Evolutionary conservation across 495 filamentous ascomycete genomes (phyloP), one percentile per base, ranked within the genome.

Genomic region (Penicillium pancosmium): DNA sequence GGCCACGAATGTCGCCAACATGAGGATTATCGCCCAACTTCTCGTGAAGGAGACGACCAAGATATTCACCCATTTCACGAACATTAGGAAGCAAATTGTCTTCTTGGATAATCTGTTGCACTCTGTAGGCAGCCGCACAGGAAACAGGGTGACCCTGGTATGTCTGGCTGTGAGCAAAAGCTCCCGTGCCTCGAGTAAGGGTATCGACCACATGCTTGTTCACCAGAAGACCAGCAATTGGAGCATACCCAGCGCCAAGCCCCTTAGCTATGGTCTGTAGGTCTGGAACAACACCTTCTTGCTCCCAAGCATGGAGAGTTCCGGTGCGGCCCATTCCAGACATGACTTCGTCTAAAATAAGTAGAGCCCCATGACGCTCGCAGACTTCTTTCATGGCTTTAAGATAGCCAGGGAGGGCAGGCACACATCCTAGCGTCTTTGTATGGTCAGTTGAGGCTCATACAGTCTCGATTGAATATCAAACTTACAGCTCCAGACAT

Each of bases 341-440:
- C 89, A 93, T 92, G 31, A 91, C 82, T 59, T 93, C 90, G 56
- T 93, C 90, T 8, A 90, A 71, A 46, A 92, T 86, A 23, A 91
- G 74, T 2, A 92, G 78, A 0, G 84, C 85, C 34, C 86, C 88
- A 62, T 90, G 77, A 55, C 81, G 81, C 33, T 84, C 71, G 66
- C 88, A 91, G 7, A 93, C 64, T 5, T 70, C 67, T 66, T 80
- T 80, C 73, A 91, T 83, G 35, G 84, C 85, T 41, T 72, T 70
- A 53, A 91, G 80, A 60, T 91, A 93, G 0, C 86, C 88, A 0
- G 76, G 71, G 3, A 88, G 80, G 8, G 85, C 75, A 10, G 87
- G 80, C 9, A 87, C 82, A 66, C 85, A 89, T 0, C 86, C 88
- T 19, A 89, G 65, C 6, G 75, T 83, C 78, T 12, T 16, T 16